A percentile compares a stretch with the other conserved stretches of the same genome.
These are phyloP conservation scores for Eucalyptus marginata DNA, from an alignment of 345 rosid genomes.

Conservation along the genomic window DNA sequence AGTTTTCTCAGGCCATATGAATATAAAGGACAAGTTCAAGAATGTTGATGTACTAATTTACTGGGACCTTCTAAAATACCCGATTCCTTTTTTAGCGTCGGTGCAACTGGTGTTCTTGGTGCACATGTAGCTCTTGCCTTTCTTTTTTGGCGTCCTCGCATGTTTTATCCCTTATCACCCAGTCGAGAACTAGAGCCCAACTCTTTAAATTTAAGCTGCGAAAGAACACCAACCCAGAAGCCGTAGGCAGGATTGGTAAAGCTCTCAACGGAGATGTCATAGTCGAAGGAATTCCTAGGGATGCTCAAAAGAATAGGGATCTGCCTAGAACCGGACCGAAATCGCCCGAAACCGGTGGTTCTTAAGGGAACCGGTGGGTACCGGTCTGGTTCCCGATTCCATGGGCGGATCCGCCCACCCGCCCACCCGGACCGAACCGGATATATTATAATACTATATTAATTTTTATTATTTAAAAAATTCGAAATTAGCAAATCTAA, in stretches of 20 bases:
- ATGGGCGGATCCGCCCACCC: too few species aligned
- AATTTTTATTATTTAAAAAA: too few species aligned
- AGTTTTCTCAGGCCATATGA: background rate
- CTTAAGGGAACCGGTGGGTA: too few species aligned
- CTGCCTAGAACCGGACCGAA: too few species aligned
- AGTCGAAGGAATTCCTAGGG: background rate
- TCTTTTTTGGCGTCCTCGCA: background rate
- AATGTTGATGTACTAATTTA: background rate
- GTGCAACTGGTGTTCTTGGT: background rate
- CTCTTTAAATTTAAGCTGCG: background rate
- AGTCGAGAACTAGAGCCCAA: too few species aligned
- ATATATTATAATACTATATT: too few species aligned
- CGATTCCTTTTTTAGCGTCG: background rate
- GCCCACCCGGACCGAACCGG: too few species aligned
- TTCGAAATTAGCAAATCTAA: too few species aligned
- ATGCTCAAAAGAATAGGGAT: too few species aligned
- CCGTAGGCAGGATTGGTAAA: background rate
- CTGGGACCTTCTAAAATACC: background rate
- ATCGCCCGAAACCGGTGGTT: too few species aligned
- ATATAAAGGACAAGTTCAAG: background rate
- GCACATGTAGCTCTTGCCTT: background rate
- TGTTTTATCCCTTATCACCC: background rate
- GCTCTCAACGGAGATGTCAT: background rate
- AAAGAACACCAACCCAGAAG: too few species aligned
- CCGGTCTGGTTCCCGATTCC: too few species aligned